Conservation (phyloP, 805 yeast species). For the Candida ulmi region DNA sequence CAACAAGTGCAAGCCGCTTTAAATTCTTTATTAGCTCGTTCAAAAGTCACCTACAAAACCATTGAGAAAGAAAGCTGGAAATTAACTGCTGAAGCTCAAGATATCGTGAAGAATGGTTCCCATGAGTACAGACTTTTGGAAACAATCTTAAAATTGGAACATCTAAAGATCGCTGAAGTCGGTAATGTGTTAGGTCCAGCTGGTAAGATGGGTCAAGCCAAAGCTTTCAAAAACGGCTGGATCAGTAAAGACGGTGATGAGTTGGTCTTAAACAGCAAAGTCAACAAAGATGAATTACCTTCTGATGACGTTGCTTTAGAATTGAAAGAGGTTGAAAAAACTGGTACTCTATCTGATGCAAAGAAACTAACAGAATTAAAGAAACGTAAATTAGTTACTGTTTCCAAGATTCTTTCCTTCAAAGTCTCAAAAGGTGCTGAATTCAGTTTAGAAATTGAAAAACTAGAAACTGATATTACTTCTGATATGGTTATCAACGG, state of each 20-base stretch:
- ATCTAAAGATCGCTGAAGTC: conserved; percentile 77
- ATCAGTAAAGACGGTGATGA: conserved; percentile 80
- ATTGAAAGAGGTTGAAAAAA: conserved; percentile 48
- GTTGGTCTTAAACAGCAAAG: conserved; percentile 51
- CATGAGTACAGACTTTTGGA: conserved; percentile 83
- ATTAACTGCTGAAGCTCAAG: conserved; percentile 76
- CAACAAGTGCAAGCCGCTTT: conserved; percentile 75
- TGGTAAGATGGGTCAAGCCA: conserved; percentile 93
- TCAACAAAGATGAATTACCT: conserved; percentile 44
- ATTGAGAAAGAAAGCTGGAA: conserved; percentile 73
- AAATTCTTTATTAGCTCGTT: conserved; percentile 77
- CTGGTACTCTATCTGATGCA: conserved; percentile 53
- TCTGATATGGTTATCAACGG: conserved; percentile 85
- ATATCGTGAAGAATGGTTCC: conserved; percentile 74
- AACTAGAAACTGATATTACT: conserved; percentile 89
- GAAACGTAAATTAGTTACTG: conserved; percentile 80
- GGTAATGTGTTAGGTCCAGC: conserved; percentile 65
- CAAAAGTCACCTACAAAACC: conserved; percentile 69
- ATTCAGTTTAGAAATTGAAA: conserved; percentile 74
- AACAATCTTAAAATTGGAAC: conserved; percentile 69
- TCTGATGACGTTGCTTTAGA: conserved; percentile 62
- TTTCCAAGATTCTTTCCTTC: conserved; percentile 72
- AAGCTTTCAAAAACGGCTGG: conserved; percentile 98
- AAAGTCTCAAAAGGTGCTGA: conserved; percentile 74
- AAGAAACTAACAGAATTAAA: conserved; percentile 80